A percentile compares a stretch with the other conserved stretches of the same genome.
Conservation (phyloP, 305 asterid genomes). For the Lippia alba region DNA sequence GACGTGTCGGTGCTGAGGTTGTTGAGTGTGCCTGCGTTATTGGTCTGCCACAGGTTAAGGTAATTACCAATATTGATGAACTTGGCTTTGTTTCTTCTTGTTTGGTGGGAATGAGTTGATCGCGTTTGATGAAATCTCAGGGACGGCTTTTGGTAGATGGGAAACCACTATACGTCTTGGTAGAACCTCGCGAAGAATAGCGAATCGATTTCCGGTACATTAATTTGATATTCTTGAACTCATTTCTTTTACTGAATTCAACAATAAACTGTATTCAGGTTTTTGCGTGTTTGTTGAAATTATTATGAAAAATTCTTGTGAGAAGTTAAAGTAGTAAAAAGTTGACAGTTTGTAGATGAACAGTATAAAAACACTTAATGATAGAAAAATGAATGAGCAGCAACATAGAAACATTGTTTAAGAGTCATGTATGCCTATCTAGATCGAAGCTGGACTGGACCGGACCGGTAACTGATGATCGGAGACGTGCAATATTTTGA, state of each 20-base stretch:
- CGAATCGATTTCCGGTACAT: constrained; percentile 24
- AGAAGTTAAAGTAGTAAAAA: too few relatives aligned
- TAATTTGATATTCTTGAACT: background rate
- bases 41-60: constrained; percentile 83
- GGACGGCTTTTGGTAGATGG: constrained; percentile 57
- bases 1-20: constrained; percentile 79
- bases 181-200: constrained; percentile 64
- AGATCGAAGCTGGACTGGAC: constrained; percentile 17
- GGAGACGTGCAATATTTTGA: background rate
- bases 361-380: too few relatives aligned
- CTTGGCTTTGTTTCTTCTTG: background rate
- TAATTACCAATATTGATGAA: constrained; percentile 27
- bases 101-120: background rate
- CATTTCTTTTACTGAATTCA: background rate
- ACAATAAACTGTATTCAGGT: too few relatives aligned
- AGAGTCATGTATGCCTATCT: constrained; percentile 2
- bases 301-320: background rate
- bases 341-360: too few relatives aligned
- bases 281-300: background rate
- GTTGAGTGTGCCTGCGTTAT: constrained; percentile 86
- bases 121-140: constrained; percentile 37
- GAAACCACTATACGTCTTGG: constrained; percentile 68
- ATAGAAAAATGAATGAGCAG: too few relatives aligned
- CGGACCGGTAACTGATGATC: background rate
- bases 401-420: too few relatives aligned